Percentiles rank a stretch among this genome's conserved stretches.
Evolutionary conservation across 164 flowering plant genomes (phyloP).

Genomic region (Chimonanthus praecox): DNA sequence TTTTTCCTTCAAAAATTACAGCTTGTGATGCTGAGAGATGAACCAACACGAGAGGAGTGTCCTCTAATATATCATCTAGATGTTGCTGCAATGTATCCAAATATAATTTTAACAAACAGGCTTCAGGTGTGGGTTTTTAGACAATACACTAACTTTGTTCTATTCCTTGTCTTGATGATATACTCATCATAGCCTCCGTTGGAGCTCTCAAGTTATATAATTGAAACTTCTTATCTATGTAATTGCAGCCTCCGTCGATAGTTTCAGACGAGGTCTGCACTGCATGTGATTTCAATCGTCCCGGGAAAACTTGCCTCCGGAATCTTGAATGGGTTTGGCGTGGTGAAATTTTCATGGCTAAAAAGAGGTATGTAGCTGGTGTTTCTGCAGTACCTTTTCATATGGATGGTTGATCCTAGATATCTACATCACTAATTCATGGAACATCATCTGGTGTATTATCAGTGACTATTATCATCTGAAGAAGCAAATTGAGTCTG

Average conservation of each 20-base stretch:
- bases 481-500: constrained; percentile 97
- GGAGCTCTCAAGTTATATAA: neutral
- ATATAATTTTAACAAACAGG: constrained; percentile 95
- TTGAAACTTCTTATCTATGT: neutral
- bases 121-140: constrained; percentile 62
- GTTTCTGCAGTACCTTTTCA: constrained; percentile 8
- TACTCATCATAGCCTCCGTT: neutral
- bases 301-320: constrained; percentile 93
- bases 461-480: constrained; percentile 90
- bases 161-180: too few species aligned
- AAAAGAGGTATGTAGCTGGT: constrained; percentile 59
- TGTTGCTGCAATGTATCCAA: constrained; percentile 99
- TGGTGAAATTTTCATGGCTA: constrained; percentile 89
- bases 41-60: constrained; percentile 76
- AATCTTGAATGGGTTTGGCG: constrained; percentile 99
- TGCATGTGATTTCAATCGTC: constrained; percentile 98
- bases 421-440: constrained; percentile 3
- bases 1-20: constrained; percentile 23
- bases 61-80: constrained; percentile 98
- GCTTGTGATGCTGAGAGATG: constrained; percentile 70
- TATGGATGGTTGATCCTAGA: neutral
- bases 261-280: constrained; percentile 95
- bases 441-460: neutral
- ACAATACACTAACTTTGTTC: neutral
- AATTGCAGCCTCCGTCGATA: constrained; percentile 88